A percentile compares a stretch with the other conserved stretches of the same genome.
phyloP scores from a whole-genome alignment of 2,329 filamentous ascomycete genomes.

The Aspergillus bombycis region DNA sequence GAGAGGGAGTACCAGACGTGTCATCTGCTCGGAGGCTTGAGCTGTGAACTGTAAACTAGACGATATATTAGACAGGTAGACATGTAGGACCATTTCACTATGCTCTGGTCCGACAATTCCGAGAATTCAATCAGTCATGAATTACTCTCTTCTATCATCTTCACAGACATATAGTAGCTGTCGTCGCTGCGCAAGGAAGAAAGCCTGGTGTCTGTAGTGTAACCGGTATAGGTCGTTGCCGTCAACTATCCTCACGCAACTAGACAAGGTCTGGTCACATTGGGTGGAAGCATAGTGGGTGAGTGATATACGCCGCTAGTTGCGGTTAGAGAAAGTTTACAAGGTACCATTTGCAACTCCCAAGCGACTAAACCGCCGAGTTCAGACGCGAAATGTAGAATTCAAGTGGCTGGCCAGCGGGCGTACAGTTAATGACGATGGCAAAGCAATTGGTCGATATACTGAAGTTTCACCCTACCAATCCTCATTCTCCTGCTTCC shows the following conservation, averaged over 20 bases:
- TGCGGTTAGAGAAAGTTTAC: rapidly evolving
- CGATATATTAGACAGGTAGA: background rate
- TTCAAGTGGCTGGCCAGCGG: no score
- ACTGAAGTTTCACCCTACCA: background rate
- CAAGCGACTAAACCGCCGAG: rapidly evolving
- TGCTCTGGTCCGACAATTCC: no score
- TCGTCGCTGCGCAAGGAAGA: no score
- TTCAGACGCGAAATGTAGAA: no score
- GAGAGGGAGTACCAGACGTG: constrained; percentile 51
- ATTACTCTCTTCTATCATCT: no score
- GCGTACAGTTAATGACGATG: no score
- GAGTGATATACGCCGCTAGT: background rate
- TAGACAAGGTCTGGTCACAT: background rate
- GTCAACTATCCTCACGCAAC: background rate
- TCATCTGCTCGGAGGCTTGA: constrained; percentile 19
- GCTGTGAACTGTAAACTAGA: background rate
- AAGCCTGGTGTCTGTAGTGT: no score
- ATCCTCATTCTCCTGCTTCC: background rate
- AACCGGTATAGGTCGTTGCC: background rate
- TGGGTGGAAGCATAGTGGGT: rapidly evolving
- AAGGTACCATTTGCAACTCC: no score
- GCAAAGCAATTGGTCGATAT: background rate
- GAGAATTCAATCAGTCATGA: no score
- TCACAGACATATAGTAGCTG: no score
- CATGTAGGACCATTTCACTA: no score